A percentile compares a stretch with the other conserved stretches of the same genome.
phyloP scores from a whole-genome alignment of 2,329 filamentous ascomycete genomes.

The Talaromyces sp. region DNA sequence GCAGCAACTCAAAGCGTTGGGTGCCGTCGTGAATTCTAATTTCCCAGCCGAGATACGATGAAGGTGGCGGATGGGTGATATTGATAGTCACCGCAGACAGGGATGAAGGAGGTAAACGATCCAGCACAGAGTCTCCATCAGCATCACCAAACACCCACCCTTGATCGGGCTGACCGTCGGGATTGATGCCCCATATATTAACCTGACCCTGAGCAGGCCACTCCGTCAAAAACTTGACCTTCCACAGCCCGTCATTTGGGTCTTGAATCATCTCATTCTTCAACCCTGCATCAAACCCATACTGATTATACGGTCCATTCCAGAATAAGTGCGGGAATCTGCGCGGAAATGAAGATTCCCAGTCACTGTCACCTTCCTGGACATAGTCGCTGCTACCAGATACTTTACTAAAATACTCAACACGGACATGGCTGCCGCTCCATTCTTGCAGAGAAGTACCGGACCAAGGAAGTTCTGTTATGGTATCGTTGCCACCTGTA shows the following conservation, averaged over 20 bases:
- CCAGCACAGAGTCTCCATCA: constrained; percentile 59
- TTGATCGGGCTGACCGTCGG: constrained; percentile 61
- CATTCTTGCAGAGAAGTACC: constrained; percentile 60
- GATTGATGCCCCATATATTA: constrained; percentile 67
- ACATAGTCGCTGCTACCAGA: constrained; percentile 60
- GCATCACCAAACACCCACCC: constrained; percentile 61
- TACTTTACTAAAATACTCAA: constrained; percentile 63
- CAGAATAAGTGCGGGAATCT: constrained; percentile 63
- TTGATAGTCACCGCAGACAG: constrained; percentile 58
- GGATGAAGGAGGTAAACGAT: constrained; percentile 61
- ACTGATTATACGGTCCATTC: constrained; percentile 63
- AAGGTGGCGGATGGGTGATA: constrained; percentile 55
- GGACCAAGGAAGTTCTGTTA: constrained; percentile 54
- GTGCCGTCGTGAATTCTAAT: constrained; percentile 57
- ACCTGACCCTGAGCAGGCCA: constrained; percentile 63
- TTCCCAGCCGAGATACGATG: constrained; percentile 56
- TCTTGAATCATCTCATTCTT: constrained; percentile 53
- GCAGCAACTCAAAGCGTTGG: constrained; percentile 53
- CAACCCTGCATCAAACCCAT: constrained; percentile 62
- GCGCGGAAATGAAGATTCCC: constrained; percentile 42
- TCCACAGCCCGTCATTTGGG: constrained; percentile 54
- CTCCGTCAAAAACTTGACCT: constrained; percentile 61
- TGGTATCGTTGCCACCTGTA: constrained; percentile 50
- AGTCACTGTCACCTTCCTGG: constrained; percentile 58
- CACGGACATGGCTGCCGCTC: constrained; percentile 61